Base-by-base conservation (phyloP, 208 protist species). In the Leishmania tarentolae region DNA sequence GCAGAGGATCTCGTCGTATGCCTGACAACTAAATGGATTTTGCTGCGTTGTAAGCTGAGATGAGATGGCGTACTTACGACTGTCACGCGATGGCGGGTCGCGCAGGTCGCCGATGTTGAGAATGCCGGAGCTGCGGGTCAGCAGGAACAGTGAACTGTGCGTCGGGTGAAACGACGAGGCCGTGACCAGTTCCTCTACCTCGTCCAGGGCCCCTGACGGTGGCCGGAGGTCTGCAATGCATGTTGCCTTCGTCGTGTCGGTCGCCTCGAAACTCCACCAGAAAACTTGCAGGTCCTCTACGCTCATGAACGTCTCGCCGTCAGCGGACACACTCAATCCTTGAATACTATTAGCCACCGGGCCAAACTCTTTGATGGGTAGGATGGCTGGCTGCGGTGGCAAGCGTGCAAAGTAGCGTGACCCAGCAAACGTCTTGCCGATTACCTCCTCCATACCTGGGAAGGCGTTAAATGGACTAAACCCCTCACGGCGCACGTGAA, bases 251-350 rank as follows among this genome's bases (percentile, higher is more conserved):
- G 90, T 94, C 4, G 87, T 86, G 76, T 93, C 92, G 2, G 69
- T 83, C 42, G 92, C 79, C 83, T 96, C 94, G 50, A 97, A 86
- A 81, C 93, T 82, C 92, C 94, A 97, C 93, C 92, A 97, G 76
- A 95, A 96, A 17, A 97, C 92, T 63, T 97, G 91, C 80, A 97
- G 82, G 81, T 97, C 94, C 85, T 97, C 92, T 24, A 92, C 87
- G 73, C 91, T 96, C 80, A 97, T 87, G 80, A 97, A 97, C 2
- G 94, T 96, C 66, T 95, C 83, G 13, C 86, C 88, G 75, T 97
- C 92, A 8, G 91, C 87, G 5, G 88, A 94, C 59, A 95, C 87
- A 73, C 91, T 95, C 69, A 97, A 87, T 0, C 83, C 87, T 74
- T 96, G 92, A 53, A 97, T 90, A 59, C 86, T 90, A 75, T 92